Evolutionary conservation across 148 eudicot species (phyloP).

Genomic region (Rhododendron molle): DNA sequence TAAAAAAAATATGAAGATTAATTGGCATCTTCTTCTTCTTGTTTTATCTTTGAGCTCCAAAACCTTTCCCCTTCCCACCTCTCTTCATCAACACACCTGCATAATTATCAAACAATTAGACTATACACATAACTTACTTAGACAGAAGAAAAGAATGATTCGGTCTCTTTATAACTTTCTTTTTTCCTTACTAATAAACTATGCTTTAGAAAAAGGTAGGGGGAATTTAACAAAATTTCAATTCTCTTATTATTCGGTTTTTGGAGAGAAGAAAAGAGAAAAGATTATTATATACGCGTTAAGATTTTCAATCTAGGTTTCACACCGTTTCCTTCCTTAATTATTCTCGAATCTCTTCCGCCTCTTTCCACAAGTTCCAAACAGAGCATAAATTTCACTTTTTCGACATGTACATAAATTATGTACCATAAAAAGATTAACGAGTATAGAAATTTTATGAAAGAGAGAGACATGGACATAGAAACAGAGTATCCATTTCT

Average conservation of each 20-base stretch:
- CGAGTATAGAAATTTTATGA: not conserved
- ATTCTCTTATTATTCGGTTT: not conserved
- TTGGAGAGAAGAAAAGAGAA: no score
- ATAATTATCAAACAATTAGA: not conserved
- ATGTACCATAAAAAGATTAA: not conserved
- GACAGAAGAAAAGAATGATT: slow-evolving; percentile 11
- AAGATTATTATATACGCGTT: no score
- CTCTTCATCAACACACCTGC: slow-evolving; percentile 30
- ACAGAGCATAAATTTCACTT: not conserved
- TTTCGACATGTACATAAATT: not conserved
- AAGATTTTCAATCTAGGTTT: no score
- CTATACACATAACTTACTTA: not conserved
- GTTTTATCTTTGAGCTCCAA: slow-evolving; percentile 39
- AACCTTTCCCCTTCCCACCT: slow-evolving; percentile 39
- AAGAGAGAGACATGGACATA: not conserved
- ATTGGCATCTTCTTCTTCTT: not conserved
- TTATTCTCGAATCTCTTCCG: not conserved
- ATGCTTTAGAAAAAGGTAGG: not conserved
- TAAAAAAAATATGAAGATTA: not conserved
- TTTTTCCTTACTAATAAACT: not conserved
- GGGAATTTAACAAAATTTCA: no score
- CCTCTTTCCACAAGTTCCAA: not conserved
- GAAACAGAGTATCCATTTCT: not conserved
- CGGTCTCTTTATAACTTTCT: not conserved
- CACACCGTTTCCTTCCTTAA: not conserved